These are phyloP conservation scores for Fusarium sambucinum DNA, from an alignment of 2,329 filamentous ascomycete species.

Conservation along the genomic window DNA sequence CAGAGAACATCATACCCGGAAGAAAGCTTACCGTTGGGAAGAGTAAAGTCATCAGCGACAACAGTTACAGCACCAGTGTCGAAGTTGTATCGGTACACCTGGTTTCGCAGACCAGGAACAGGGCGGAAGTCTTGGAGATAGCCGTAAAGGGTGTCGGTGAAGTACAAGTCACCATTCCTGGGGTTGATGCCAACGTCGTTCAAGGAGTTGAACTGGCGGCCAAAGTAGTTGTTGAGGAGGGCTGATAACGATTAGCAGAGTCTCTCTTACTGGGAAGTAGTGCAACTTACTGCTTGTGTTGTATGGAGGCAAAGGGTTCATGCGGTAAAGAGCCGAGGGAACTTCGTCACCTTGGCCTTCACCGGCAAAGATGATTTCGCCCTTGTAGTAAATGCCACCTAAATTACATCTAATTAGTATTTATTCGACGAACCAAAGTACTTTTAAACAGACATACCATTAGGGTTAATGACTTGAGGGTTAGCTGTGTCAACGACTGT, in stretches of 20 bases:
- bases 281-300: slow-evolving; percentile 59
- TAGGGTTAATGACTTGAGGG: slow-evolving; percentile 64
- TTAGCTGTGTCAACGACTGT: slow-evolving; percentile 55
- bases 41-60: slow-evolving; percentile 68
- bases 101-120: slow-evolving; percentile 64
- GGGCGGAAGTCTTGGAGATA: slow-evolving; percentile 70
- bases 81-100: slow-evolving; percentile 69
- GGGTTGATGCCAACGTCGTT: slow-evolving; percentile 69
- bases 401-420: neutral
- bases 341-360: slow-evolving; percentile 61
- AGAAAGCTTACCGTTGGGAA: slow-evolving; percentile 62
- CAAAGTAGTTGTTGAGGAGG: slow-evolving; percentile 70
- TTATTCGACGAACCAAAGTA: neutral
- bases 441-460: slow-evolving; percentile 50
- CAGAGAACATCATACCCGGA: rapidly evolving
- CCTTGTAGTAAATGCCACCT: slow-evolving; percentile 64
- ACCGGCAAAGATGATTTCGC: slow-evolving; percentile 61
- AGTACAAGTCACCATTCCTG: slow-evolving; percentile 68
- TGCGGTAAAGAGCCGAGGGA: slow-evolving; percentile 40
- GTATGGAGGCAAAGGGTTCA: slow-evolving; percentile 57
- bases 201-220: slow-evolving; percentile 69
- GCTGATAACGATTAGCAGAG: slow-evolving; percentile 44
- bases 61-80: slow-evolving; percentile 63
- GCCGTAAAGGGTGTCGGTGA: slow-evolving; percentile 72
- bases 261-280: rapidly evolving